Evolutionary conservation across 2,329 filamentous ascomycete species (phyloP).

Genomic region (Tolypocladium paradoxum): DNA sequence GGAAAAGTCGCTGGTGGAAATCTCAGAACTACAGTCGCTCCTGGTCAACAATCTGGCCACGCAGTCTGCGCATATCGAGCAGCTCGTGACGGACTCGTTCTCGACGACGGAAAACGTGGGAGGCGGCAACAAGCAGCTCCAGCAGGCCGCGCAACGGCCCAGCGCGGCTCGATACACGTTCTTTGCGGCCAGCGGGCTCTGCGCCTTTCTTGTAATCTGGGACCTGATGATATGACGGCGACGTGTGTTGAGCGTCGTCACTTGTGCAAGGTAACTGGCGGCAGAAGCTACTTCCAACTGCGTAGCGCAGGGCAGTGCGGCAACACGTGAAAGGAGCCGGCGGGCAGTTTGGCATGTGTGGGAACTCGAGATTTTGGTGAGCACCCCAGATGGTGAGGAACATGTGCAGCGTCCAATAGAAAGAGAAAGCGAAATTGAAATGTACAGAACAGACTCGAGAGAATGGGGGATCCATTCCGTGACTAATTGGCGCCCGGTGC

Average conservation of each 20-base stretch:
- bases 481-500: constrained; percentile 1
- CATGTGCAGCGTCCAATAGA: background rate
- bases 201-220: constrained; percentile 65
- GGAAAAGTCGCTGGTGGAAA: constrained; percentile 84
- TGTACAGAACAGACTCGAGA: background rate
- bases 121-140: constrained; percentile 82
- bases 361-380: constrained; percentile 1
- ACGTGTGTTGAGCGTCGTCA: background rate
- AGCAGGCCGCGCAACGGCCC: constrained; percentile 62
- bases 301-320: background rate
- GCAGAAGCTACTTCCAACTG: background rate
- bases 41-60: constrained; percentile 76
- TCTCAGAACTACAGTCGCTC: constrained; percentile 82
- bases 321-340: constrained; percentile 1
- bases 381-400: background rate
- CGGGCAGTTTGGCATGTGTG: constrained; percentile 3
- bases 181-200: constrained; percentile 67
- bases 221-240: constrained; percentile 50
- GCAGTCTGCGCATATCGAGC: constrained; percentile 81
- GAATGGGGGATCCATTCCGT: background rate
- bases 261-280: background rate
- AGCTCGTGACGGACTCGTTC: constrained; percentile 74
- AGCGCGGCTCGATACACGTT: constrained; percentile 71
- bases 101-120: constrained; percentile 78
- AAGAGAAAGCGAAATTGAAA: background rate